Conservation (phyloP, 257 asterid species). For the Nicotiana undulata region DNA sequence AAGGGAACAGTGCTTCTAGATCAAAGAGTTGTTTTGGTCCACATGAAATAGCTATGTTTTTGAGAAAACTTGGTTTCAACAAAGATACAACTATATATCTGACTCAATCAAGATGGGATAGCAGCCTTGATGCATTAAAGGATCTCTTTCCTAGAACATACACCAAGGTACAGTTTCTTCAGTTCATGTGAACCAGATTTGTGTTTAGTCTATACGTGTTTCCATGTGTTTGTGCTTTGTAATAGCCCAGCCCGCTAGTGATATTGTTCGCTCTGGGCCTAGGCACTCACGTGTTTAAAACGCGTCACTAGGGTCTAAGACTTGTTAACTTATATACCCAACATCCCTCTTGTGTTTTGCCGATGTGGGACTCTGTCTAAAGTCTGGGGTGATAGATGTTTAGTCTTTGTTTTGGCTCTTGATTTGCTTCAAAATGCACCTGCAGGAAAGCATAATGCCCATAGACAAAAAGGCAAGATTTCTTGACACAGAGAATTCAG, state of each 20-base stretch:
- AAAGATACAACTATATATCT: slow-evolving; percentile 70
- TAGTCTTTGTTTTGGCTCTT: not conserved
- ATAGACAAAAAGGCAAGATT: slow-evolving; percentile 27
- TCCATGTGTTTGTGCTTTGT: too few relatives aligned
- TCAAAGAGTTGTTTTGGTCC: slow-evolving; percentile 78
- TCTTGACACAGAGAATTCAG: slow-evolving; percentile 28
- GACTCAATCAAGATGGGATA: slow-evolving; percentile 79
- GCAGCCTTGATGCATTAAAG: slow-evolving; percentile 66
- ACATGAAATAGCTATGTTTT: slow-evolving; percentile 59
- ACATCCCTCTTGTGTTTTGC: too few relatives aligned
- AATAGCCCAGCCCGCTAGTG: too few relatives aligned
- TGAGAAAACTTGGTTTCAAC: slow-evolving; percentile 66
- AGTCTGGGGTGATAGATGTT: too few relatives aligned
- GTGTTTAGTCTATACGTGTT: not conserved
- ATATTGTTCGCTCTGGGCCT: too few relatives aligned
- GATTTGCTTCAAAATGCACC: slow-evolving; percentile 10
- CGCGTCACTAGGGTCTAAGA: too few relatives aligned
- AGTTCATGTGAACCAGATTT: not conserved
- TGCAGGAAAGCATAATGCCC: slow-evolving; percentile 78
- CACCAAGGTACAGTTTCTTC: slow-evolving; percentile 50
- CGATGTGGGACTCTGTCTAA: too few relatives aligned
- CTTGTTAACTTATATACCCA: too few relatives aligned
- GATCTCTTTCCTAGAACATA: slow-evolving; percentile 74
- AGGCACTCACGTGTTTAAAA: too few relatives aligned
- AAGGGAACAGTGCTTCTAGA: slow-evolving; percentile 37